Percentiles rank a stretch among this genome's conserved stretches.
phyloP scores from a whole-genome alignment of 2,329 filamentous ascomycete genomes.

The Oidium heveae region DNA sequence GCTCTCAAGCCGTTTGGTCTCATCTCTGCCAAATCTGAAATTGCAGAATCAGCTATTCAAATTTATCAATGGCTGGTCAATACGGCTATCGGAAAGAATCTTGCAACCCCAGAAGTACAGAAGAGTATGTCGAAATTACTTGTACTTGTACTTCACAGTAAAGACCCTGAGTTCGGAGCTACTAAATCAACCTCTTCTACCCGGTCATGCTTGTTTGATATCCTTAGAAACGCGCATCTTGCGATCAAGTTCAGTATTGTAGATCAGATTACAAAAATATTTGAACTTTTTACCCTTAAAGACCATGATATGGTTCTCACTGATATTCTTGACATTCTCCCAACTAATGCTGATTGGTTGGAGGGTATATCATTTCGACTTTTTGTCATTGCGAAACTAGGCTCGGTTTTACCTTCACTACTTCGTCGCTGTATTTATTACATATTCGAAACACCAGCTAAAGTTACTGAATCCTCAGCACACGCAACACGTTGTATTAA shows the following conservation, averaged over 20 bases:
- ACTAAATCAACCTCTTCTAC: slow-evolving; percentile 16
- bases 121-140: slow-evolving; percentile 42
- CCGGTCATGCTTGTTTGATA: slow-evolving; percentile 46
- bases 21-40: slow-evolving; percentile 18
- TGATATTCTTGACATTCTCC: slow-evolving; percentile 60
- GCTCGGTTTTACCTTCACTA: slow-evolving; percentile 63
- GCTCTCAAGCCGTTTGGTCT: slow-evolving; percentile 16
- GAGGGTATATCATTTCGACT: slow-evolving; percentile 76
- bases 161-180: slow-evolving; percentile 38
- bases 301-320: slow-evolving; percentile 65
- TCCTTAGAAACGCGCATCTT: slow-evolving; percentile 42
- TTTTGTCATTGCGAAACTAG: slow-evolving; percentile 49
- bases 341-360: slow-evolving; percentile 38
- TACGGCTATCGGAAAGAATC: slow-evolving; percentile 36
- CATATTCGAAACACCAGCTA: slow-evolving; percentile 74
- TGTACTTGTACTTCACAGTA: slow-evolving; percentile 36
- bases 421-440: slow-evolving; percentile 74
- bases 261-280: slow-evolving; percentile 43
- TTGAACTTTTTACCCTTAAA: slow-evolving; percentile 57
- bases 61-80: slow-evolving; percentile 59
- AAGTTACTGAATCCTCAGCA: slow-evolving; percentile 33
- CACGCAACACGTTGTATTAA: slow-evolving; percentile 52
- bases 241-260: slow-evolving; percentile 54
- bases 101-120: slow-evolving; percentile 45
- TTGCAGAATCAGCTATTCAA: slow-evolving; percentile 44